phyloP scores from a whole-genome alignment of 2,329 filamentous ascomycete genomes.

The Gaeumannomyces tritici region DNA sequence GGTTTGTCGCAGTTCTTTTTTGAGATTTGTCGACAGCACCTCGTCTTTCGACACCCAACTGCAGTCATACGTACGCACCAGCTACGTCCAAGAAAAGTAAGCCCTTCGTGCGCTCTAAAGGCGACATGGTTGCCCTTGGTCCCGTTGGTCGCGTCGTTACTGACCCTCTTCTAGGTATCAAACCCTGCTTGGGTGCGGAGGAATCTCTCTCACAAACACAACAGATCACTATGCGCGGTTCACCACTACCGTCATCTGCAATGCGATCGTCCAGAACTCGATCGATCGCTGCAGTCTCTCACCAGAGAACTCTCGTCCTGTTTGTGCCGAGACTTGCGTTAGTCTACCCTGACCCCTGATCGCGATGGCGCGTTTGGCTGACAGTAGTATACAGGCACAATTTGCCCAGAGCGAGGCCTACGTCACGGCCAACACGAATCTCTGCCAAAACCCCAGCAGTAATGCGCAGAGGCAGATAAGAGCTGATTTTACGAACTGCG shows the following conservation, averaged over 20 bases:
- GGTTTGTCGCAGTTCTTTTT: slow-evolving; percentile 58
- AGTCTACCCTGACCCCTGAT: slow-evolving; percentile 16
- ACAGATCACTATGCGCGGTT: slow-evolving; percentile 84
- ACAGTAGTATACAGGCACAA: slow-evolving; percentile 47
- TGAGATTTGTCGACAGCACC: slow-evolving; percentile 68
- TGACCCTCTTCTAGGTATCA: slow-evolving; percentile 55
- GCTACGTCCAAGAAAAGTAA: slow-evolving; percentile 72
- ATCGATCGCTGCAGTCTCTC: slow-evolving; percentile 58
- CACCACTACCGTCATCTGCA: slow-evolving; percentile 86
- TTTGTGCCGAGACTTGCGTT: slow-evolving; percentile 87
- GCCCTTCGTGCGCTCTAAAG: slow-evolving; percentile 15
- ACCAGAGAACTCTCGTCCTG: slow-evolving; percentile 53
- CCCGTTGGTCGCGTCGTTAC: slow-evolving; percentile 2
- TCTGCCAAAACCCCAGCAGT: slow-evolving; percentile 59
- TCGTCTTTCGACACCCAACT: slow-evolving; percentile 71
- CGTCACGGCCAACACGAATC: slow-evolving; percentile 61
- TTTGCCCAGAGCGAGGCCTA: slow-evolving; percentile 83
- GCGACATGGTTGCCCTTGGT: not conserved
- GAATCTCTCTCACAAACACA: slow-evolving; percentile 68
- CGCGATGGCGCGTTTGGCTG: not conserved
- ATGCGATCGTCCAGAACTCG: slow-evolving; percentile 87
- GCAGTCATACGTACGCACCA: slow-evolving; percentile 59
- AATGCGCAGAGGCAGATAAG: slow-evolving; percentile 70
- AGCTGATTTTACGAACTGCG: slow-evolving; percentile 86
- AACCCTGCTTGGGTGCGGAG: slow-evolving; percentile 68